Base-by-base conservation (phyloP, 2,329 filamentous ascomycete genomes). In the Ophiocordyceps robertsii region DNA sequence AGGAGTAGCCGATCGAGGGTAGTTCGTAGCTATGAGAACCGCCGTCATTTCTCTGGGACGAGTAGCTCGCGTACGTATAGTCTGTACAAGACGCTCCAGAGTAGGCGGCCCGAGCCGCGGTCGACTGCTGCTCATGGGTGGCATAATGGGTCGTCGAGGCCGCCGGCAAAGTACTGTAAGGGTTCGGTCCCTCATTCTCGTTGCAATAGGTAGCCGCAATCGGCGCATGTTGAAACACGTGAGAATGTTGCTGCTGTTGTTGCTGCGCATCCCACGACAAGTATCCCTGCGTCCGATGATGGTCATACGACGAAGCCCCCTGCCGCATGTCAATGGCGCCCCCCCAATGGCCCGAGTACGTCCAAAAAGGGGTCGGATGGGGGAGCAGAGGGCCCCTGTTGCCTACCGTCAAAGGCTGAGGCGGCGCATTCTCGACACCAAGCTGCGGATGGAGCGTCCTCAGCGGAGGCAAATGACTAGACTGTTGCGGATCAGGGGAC, bases 401-500 rank as follows among this genome's bases (percentile, higher is more conserved):
- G 5, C n/a, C 24, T 30, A 29, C 11, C 7, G 13, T 38, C 24
- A 27, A 27, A 27, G 24, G 24, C 21, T 6, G 36, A 17, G 24
- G 19, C 17, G 8, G 29, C 17, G 29, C 11, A 42, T 13, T 13
- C 11, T 29, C 27, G 17, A 29, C 16, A 11, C 19, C 17, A 21
- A 43, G 33, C n/a, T 30, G 11, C 16, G 43, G 29, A 24, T 41
- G 43, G 2, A 44, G 35, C n/a, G 35, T 38, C 35, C 36, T 40
- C 39, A 44, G 37, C 13, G 39, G 12, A 21, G 43, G 43, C 9
- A 41, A 39, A 12, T 30, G 31, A n/a, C 21, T 35, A 17, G 35
- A 17, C 36, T 41, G 39, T 7, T 11, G 36, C 13, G 35, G 19
- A 35, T 38, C 39, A 2, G 16, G 21, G 8, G 14, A n/a, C 24